Evolutionary conservation across 148 eudicot species (phyloP).

Genomic region (Suaeda aralocaspica): DNA sequence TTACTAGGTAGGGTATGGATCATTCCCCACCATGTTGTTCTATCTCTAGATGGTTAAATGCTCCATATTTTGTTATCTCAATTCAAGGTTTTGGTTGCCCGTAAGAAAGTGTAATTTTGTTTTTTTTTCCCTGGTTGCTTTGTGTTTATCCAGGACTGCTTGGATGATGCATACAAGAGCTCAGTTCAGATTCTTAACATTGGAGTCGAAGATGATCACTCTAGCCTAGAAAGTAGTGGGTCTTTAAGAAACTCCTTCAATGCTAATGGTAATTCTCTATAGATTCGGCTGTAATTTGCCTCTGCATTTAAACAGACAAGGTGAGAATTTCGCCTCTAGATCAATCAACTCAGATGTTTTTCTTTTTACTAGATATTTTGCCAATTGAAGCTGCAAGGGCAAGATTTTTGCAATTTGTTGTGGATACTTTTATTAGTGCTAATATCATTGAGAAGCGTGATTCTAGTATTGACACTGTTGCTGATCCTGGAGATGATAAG

Average conservation of each 20-base stretch:
- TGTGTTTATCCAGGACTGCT: constrained; percentile 53
- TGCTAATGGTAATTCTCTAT: constrained; percentile 45
- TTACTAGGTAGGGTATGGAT: too few relatives aligned
- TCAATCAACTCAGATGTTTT: constrained; percentile 2
- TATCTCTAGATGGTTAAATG: neutral
- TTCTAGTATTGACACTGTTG: constrained; percentile 40
- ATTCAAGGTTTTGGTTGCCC: neutral
- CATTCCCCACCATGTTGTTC: neutral
- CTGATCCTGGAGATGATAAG: constrained; percentile 59
- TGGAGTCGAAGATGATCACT: constrained; percentile 66
- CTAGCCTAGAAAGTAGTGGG: constrained; percentile 68
- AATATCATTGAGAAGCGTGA: constrained; percentile 58
- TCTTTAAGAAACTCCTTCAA: constrained; percentile 47
- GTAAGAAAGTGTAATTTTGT: neutral
- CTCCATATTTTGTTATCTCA: too few relatives aligned
- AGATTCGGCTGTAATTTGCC: constrained; percentile 12
- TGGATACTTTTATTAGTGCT: constrained; percentile 62
- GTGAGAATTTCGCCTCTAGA: neutral
- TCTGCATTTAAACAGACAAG: neutral
- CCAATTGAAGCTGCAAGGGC: constrained; percentile 86
- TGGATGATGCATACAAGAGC: constrained; percentile 63
- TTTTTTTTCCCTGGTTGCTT: too few relatives aligned
- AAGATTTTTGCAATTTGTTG: constrained; percentile 71
- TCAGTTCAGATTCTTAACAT: constrained; percentile 50
- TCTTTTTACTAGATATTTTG: constrained; percentile 51